Conservation (phyloP, 2,329 filamentous ascomycete species). For the Diaporthe citrichinensis region DNA sequence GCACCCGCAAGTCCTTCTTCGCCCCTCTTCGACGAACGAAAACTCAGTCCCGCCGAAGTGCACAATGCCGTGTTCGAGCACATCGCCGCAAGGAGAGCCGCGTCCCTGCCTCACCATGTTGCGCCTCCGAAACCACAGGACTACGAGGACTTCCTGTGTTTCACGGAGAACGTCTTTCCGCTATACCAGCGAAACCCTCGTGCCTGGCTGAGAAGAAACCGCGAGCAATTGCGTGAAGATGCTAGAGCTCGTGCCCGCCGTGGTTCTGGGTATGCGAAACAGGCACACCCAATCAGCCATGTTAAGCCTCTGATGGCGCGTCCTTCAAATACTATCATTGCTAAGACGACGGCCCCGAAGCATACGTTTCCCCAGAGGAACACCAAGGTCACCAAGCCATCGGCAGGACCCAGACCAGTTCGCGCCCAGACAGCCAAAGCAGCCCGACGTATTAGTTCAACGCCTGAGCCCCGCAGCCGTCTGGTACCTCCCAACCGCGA, state of each 20-base stretch:
- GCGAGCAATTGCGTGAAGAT: slow-evolving; percentile 63
- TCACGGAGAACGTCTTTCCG: slow-evolving; percentile 67
- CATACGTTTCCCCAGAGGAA: slow-evolving; percentile 14
- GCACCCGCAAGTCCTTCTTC: slow-evolving; percentile 57
- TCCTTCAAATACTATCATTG: slow-evolving; percentile 31
- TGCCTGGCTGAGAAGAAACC: slow-evolving; percentile 66
- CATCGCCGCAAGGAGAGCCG: slow-evolving; percentile 62
- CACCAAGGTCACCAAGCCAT: slow-evolving; percentile 53
- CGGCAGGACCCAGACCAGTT: slow-evolving; percentile 53
- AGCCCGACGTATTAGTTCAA: slow-evolving; percentile 57
- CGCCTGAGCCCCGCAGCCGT: slow-evolving; percentile 66
- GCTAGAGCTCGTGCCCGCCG: slow-evolving; percentile 58
- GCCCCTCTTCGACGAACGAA: slow-evolving; percentile 63
- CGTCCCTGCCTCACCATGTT: slow-evolving; percentile 45
- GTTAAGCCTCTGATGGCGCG: slow-evolving; percentile 52
- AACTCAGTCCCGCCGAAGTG: slow-evolving; percentile 50
- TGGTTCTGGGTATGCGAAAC: slow-evolving; percentile 47
- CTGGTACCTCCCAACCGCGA: slow-evolving; percentile 78
- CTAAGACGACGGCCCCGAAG: slow-evolving; percentile 43
- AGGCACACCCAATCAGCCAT: slow-evolving; percentile 55
- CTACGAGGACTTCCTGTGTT: slow-evolving; percentile 67
- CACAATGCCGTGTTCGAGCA: slow-evolving; percentile 66
- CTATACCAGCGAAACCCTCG: slow-evolving; percentile 59
- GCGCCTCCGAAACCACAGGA: slow-evolving; percentile 66
- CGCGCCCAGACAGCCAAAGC: slow-evolving; percentile 50